Conservation (phyloP, 2,329 filamentous ascomycete species). For the Cyclaneusma minus region DNA sequence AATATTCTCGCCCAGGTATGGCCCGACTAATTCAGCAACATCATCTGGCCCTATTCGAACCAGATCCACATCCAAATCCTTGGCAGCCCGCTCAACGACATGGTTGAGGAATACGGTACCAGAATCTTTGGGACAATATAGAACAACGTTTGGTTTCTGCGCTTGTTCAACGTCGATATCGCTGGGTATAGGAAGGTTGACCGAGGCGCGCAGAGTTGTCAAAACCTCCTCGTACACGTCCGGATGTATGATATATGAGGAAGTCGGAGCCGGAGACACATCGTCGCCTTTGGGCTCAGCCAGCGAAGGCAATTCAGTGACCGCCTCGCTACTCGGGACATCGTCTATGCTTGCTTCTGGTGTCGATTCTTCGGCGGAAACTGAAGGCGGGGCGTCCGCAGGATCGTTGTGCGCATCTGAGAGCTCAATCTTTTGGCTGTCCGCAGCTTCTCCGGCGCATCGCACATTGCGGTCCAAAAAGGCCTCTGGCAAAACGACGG, state of each 20-base stretch:
- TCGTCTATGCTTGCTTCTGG: constrained; percentile 1
- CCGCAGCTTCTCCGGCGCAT: constrained; percentile 2
- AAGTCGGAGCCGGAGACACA: constrained; percentile 2
- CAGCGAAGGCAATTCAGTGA: neutral
- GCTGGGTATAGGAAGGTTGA: constrained; percentile 25
- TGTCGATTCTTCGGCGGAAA: neutral
- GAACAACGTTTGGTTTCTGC: constrained; percentile 36
- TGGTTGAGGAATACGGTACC: constrained; percentile 37
- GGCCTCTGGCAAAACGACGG: constrained; percentile 36
- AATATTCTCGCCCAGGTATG: constrained; percentile 51
- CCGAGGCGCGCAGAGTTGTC: constrained; percentile 31
- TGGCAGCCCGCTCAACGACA: constrained; percentile 48
- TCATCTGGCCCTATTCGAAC: constrained; percentile 54
- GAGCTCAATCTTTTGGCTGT: constrained; percentile 1
- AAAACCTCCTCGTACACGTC: constrained; percentile 22
- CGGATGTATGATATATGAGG: constrained; percentile 9
- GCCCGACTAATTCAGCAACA: constrained; percentile 51
- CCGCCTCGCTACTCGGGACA: constrained; percentile 1
- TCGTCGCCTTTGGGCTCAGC: neutral
- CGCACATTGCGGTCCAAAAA: constrained; percentile 38
- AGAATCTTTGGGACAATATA: constrained; percentile 42
- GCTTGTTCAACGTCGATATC: constrained; percentile 24
- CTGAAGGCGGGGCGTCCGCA: neutral
- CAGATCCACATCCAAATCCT: constrained; percentile 46
- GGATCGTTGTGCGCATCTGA: constrained; percentile 1